Evolutionary conservation across 164 flowering plant genomes (phyloP).

Genomic region (Magnolia kwangsiensis): DNA sequence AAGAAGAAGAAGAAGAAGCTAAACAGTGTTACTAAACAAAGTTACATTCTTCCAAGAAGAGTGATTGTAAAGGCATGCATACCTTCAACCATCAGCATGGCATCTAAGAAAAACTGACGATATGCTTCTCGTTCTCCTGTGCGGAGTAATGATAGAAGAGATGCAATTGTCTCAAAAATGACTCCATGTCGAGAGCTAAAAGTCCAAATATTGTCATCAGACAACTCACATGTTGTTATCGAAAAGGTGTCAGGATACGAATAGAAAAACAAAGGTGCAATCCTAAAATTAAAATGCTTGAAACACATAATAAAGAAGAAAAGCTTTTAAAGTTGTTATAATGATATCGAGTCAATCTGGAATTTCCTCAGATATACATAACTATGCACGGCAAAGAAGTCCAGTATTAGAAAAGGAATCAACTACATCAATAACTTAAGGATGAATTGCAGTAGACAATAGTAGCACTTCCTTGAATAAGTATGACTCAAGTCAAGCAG

Average conservation of each 20-base stretch:
- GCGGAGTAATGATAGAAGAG: slow-evolving; percentile 78
- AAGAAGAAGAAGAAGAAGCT: not conserved
- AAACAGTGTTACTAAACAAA: not conserved
- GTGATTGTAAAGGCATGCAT: slow-evolving; percentile 5
- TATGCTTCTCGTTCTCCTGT: slow-evolving; percentile 80
- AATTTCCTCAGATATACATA: not conserved
- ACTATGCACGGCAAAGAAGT: not conserved
- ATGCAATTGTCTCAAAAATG: slow-evolving; percentile 75
- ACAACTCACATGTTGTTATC: not conserved
- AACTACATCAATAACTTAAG: not conserved
- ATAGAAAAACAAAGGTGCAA: not conserved
- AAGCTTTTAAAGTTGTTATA: not conserved
- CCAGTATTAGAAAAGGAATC: not conserved
- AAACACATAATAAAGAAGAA: not conserved
- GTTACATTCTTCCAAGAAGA: not conserved
- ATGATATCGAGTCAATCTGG: not conserved
- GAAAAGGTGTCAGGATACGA: not conserved
- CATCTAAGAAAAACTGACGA: slow-evolving; percentile 74
- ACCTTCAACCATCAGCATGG: slow-evolving; percentile 75
- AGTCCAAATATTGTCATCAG: not conserved
- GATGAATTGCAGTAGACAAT: not conserved
- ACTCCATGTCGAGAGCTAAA: slow-evolving; percentile 66
- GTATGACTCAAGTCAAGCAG: too few species aligned
- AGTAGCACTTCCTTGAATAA: too few species aligned
- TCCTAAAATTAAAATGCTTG: not conserved